Conservation (phyloP, 805 yeast species). For the Henningerozyma blattae region DNA sequence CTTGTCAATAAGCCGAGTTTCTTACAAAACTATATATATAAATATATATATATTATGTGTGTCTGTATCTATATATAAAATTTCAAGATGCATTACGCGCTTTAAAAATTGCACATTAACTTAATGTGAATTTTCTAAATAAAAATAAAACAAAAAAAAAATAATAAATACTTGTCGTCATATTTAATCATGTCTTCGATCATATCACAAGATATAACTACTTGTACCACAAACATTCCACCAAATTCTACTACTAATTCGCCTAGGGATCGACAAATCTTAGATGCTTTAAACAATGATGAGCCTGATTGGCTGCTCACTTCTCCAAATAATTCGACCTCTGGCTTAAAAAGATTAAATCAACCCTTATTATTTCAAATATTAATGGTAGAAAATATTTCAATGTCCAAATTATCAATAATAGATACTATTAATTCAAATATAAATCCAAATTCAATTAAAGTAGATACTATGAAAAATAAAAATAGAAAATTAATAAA, state of each 20-base stretch:
- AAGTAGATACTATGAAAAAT: constrained; percentile 38
- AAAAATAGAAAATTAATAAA: constrained; percentile 17
- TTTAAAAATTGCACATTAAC: no score
- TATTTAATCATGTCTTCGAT: constrained; percentile 9
- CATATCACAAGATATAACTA: constrained; percentile 17
- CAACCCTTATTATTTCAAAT: constrained; percentile 39
- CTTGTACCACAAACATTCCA: constrained; percentile 3
- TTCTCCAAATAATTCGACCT: not conserved
- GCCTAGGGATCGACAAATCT: constrained; percentile 9
- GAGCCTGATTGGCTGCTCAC: constrained; percentile 12
- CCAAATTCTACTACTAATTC: constrained; percentile 1
- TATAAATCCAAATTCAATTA: constrained; percentile 47
- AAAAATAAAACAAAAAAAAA: no score
- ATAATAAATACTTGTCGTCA: no score
- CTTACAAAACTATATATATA: no score
- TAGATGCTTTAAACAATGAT: constrained; percentile 9
- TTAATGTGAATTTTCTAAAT: no score
- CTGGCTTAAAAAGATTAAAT: constrained; percentile 5
- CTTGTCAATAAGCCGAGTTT: no score
- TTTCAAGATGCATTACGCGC: no score
- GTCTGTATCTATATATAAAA: no score
- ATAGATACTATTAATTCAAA: constrained; percentile 41
- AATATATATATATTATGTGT: no score
- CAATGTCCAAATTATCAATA: constrained; percentile 38
- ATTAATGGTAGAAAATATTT: constrained; percentile 40